A percentile compares a stretch with the other conserved stretches of the same genome.
These are phyloP conservation scores for Leucoagaricus sp. DNA, from an alignment of 1,284 basidiomycete genomes.

Conservation along the genomic window DNA sequence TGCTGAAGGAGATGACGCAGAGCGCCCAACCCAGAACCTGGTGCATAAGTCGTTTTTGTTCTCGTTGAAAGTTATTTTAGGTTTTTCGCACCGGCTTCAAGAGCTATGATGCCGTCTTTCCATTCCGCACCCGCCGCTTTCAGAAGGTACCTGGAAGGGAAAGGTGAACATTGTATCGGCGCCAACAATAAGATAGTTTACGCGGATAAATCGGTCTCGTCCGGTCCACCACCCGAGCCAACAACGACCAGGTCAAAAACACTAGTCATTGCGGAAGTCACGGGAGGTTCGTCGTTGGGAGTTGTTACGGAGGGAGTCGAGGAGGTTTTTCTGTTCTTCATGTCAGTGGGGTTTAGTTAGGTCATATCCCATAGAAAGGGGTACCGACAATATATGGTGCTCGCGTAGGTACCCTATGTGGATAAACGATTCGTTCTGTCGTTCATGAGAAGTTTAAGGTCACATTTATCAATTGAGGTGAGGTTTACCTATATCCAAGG, in stretches of 20 bases:
- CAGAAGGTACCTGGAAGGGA: slow-evolving; percentile 62
- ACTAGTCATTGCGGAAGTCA: slow-evolving; percentile 25
- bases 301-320: background rate
- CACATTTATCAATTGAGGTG: slow-evolving; percentile 4
- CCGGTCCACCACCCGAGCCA: slow-evolving; percentile 75
- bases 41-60: background rate
- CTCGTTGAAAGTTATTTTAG: background rate
- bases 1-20: slow-evolving; percentile 52
- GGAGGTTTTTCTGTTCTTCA: background rate
- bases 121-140: slow-evolving; percentile 59
- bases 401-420: background rate
- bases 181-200: slow-evolving; percentile 36
- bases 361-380: background rate
- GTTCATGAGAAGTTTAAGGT: background rate
- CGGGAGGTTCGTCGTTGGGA: background rate
- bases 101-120: slow-evolving; percentile 68
- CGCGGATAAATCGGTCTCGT: slow-evolving; percentile 76
- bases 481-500: slow-evolving; percentile 1
- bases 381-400: background rate
- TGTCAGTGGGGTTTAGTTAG: background rate
- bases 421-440: background rate
- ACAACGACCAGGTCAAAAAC: slow-evolving; percentile 73
- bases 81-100: slow-evolving; percentile 63
- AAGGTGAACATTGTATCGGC: background rate
- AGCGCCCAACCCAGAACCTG: slow-evolving; percentile 74